These are phyloP conservation scores for Holtermanniella nyarrowii DNA, from an alignment of 768 basidiomycete genomes.

Conservation along the genomic window DNA sequence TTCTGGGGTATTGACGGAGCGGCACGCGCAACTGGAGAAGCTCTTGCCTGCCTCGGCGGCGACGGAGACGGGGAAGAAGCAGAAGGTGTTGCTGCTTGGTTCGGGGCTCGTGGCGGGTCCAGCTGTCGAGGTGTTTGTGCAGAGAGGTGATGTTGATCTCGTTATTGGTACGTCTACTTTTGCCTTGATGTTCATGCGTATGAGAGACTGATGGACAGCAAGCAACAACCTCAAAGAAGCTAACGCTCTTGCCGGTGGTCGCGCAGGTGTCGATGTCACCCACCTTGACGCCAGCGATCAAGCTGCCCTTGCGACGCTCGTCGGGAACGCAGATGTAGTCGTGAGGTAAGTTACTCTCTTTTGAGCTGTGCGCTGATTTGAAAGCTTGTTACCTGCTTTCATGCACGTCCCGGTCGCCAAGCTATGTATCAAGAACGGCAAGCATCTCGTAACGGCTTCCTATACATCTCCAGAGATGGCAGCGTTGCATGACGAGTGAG, in stretches of 20 bases:
- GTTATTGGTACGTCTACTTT: constrained; percentile 58
- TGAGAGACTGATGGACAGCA: constrained; percentile 45
- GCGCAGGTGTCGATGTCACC: constrained; percentile 51
- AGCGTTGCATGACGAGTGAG: constrained; percentile 53
- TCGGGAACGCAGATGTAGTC: constrained; percentile 64
- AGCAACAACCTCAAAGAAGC: constrained; percentile 62
- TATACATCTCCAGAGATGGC: constrained; percentile 76
- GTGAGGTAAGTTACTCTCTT: constrained; percentile 52
- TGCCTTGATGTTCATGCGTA: constrained; percentile 2
- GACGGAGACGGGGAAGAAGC: constrained; percentile 41
- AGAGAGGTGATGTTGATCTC: constrained; percentile 55
- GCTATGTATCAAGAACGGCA: constrained; percentile 56
- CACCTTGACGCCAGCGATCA: constrained; percentile 53
- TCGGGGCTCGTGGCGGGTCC: constrained; percentile 95
- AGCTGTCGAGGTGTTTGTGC: constrained; percentile 63
- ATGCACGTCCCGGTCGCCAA: constrained; percentile 65
- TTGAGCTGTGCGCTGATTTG: constrained; percentile 1
- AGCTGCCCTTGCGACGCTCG: constrained; percentile 46
- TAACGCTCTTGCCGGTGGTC: constrained; percentile 41
- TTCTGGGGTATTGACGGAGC: constrained; percentile 49
- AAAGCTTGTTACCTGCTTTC: constrained; percentile 65
- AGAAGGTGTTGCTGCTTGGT: constrained; percentile 64
- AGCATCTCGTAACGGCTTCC: constrained; percentile 81
- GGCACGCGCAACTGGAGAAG: constrained; percentile 56
- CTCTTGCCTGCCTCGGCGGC: constrained; percentile 1